Evolutionary conservation across 192 early-diverging fungal species (phyloP).

Genomic region (Irineochytrium annulatum): DNA sequence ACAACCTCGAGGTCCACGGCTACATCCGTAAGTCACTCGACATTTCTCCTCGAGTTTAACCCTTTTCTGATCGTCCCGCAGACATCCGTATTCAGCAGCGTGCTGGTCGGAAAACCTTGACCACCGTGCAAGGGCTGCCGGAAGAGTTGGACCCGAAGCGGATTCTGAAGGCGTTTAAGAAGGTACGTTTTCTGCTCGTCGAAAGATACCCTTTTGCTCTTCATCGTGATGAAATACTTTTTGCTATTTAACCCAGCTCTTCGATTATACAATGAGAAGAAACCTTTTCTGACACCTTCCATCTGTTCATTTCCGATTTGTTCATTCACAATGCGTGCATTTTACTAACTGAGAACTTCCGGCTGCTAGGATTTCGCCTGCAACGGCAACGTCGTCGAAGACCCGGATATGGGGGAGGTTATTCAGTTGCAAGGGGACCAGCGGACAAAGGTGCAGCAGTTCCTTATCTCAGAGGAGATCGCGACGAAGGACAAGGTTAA

Average conservation of each 20-base stretch:
- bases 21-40: constrained; percentile 46
- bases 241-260: background rate
- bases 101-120: constrained; percentile 94
- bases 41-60: constrained; percentile 3
- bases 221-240: no score
- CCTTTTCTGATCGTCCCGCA: constrained; percentile 35
- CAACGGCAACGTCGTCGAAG: constrained; percentile 90
- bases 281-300: no score
- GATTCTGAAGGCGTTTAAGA: constrained; percentile 94
- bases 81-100: constrained; percentile 98
- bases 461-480: constrained; percentile 76
- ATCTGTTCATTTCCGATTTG: no score
- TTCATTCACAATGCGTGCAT: no score
- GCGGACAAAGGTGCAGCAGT: constrained; percentile 73
- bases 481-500: constrained; percentile 82
- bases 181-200: constrained; percentile 33
- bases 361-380: constrained; percentile 86
- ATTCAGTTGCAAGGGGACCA: constrained; percentile 97
- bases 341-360: background rate
- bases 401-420: constrained; percentile 86
- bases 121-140: constrained; percentile 90
- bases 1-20: constrained; percentile 34
- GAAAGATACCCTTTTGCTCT: background rate
- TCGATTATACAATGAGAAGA: no score
- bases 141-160: constrained; percentile 81